Evolutionary conservation across 345 rosid species (phyloP), one percentile per base, ranked within the genome.

Genomic region (Citrus cavaleriei): DNA sequence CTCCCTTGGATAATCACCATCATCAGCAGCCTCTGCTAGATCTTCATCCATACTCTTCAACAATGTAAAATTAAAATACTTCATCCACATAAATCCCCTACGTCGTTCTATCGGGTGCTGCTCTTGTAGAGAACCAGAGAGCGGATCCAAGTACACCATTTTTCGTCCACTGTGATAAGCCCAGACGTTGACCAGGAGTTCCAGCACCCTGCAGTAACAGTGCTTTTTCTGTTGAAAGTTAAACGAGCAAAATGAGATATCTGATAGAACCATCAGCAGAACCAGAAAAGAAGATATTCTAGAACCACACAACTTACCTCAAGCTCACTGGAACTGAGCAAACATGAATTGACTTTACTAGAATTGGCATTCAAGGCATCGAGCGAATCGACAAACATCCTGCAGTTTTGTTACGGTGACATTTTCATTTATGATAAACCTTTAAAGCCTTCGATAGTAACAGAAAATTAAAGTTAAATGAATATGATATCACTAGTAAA

Each of bases 11-110:
- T 86, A 77, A 82, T 93, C 94, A 4, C 82, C 88, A 76, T 96
- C 99, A 67, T 96, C 98, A n/a, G 97, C 95, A 72, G 99, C 97
- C 91, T 96, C 99, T 9, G 98, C 99, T 21, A 96, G 87, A 81
- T 96, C 99, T 85, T 96, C 99, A 72, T 96, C 99, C 97, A 96
- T 96, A 71, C 88, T 90, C 88, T 96, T 96, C 67, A 96, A 83
- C 72, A 96, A 80, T 42, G 92, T 87, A 68, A 86, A 81, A 77
- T 92, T 86, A 64, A 96, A 94, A 85, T 93, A 96, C 75, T 90
- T 96, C 1, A 83, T 90, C 98, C 99, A 94, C 80, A 90, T 89
- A 16, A 81, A 83, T 62, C 87, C 97, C 74, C 84, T 89, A n/a
- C 97, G 88, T 49, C 82, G 87, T 32, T 83, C 86, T 24, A 91